Evolutionary conservation across 2,329 filamentous ascomycete genomes (phyloP), one percentile per base, ranked within the genome.

Genomic region (Colletotrichum lentis): DNA sequence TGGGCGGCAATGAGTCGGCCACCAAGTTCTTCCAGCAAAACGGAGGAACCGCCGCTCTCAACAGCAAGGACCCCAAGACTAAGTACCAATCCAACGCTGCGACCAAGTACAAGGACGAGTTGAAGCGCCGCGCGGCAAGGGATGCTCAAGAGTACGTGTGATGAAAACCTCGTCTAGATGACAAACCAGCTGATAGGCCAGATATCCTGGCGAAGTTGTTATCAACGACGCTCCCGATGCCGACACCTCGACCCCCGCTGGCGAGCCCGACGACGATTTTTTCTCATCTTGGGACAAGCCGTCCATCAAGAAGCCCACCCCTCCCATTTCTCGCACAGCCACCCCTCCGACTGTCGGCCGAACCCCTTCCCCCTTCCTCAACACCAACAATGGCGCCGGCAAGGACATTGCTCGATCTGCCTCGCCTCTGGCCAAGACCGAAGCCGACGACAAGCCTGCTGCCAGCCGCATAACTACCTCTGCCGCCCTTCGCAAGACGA

Each of bases 281-380:
- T 99, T 99, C 82, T 97, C 95, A 11, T 97, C 94, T 0, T 99
- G 95, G 96, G 96, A 98, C 77, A 97, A 98, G 83, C 96, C 96
- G 24, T 88, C 94, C 5, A 96, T 99, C 81, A 99, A 98, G 85
- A 90, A 94, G 74, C 95, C 95, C 43, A 97, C 93, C 71, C 97
- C 97, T 72, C 95, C 96, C 18, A 87, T 96, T 50, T 97, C 95
- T 44, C 91, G 96, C 76, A 96, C 93, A 50, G 90, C 89, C 59
- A 98, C 96, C 3, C 95, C 95, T 16, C 90, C 92, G 3, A 88
- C 92, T 12, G 86, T 92, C 73, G 91, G 91, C 74, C 91, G 94
- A 73, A 94, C 91, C 12, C 87, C 89, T 5, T 97, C 95, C n/a
- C 95, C 96, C 1, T 97, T 97, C 85, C 85, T 97, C 69, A 94